Conservation (phyloP, 2,329 filamentous ascomycete genomes). For the Fusarium floridanum region DNA sequence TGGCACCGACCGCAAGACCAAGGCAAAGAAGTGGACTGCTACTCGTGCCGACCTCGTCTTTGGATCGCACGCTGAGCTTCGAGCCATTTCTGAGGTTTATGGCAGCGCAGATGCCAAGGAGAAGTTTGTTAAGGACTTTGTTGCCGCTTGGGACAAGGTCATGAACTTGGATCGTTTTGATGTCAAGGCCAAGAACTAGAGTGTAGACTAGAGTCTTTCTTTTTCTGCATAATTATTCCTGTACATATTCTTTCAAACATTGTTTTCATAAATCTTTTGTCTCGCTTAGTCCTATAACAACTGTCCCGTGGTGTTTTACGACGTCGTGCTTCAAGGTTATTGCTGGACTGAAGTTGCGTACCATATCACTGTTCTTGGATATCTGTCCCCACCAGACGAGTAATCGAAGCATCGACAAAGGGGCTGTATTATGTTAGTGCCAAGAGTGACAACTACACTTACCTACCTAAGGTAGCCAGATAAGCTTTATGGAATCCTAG, state of each 20-base stretch:
- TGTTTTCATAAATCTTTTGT: neutral
- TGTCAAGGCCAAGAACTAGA: neutral
- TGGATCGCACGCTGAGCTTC: constrained; percentile 80
- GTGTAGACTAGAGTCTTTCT: neutral
- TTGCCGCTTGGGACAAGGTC: constrained; percentile 79
- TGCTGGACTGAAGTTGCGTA: too few relatives aligned
- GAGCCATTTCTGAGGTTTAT: constrained; percentile 79
- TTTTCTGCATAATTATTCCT: neutral
- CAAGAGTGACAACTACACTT: too few relatives aligned
- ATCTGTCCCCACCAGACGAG: too few relatives aligned
- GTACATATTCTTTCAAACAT: neutral
- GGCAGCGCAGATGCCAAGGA: constrained; percentile 68
- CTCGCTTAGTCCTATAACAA: too few relatives aligned
- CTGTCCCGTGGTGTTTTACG: too few relatives aligned
- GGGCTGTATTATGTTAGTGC: too few relatives aligned
- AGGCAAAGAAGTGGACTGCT: constrained; percentile 75
- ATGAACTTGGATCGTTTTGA: constrained; percentile 81
- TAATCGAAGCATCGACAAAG: too few relatives aligned
- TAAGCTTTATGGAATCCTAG: too few relatives aligned
- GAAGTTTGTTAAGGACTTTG: constrained; percentile 79
- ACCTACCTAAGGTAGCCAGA: too few relatives aligned
- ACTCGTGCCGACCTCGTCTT: constrained; percentile 79
- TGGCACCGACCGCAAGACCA: constrained; percentile 74
- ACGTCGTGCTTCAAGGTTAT: too few relatives aligned
- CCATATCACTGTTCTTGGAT: too few relatives aligned